Base-by-base conservation (phyloP, 2,329 filamentous ascomycete species). In the Pseudopyricularia javanii region DNA sequence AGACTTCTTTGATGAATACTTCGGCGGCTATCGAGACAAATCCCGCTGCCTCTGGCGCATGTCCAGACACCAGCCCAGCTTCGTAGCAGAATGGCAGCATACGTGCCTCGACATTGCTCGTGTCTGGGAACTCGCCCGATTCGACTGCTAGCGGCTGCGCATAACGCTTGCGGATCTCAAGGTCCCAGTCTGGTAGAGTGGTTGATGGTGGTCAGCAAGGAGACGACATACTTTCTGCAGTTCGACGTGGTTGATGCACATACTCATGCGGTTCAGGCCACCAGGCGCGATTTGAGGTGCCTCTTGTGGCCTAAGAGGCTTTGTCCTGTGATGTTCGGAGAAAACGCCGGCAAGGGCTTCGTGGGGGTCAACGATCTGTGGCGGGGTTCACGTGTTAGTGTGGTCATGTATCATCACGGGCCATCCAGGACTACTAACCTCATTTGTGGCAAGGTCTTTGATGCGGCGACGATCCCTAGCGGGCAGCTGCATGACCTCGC, bases 191-290 rank as follows among this genome's bases (percentile, higher is more conserved):
- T 84, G 56, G 45, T 45, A 50, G 58, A 22, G 14, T 8, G 11
- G 37, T 17, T 22, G 34, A 20, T 32, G 17, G 33, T 28, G 54
- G 53, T 52, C 17, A 51, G 48, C 15, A 22, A n/a, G 26, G 35
- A 9, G 17, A 45, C 7, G 15, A 15, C 14, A 17, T 11, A 22
- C 28, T 30, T 14, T 14, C 15, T 9, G 17, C 17, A 43, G 22
- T 26, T 54, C 12, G 30, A 43, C 28, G 6, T 9, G 40, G 45
- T 8, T 7, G 17, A 45, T 33, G 28, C 22, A 69, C 83, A 64
- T 74, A 89, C 85, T 94, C 74, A 91, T 85, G 59, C 82, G 89
- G 59, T 88, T 90, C 47, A 91, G 75, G 20, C 85, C 85, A 28
- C 82, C 84, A 11, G 40, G 20, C 24, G 85, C 84, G 62, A 82